Base-by-base conservation (phyloP, 306 rosid genomes). In the Carpinus fangiana region DNA sequence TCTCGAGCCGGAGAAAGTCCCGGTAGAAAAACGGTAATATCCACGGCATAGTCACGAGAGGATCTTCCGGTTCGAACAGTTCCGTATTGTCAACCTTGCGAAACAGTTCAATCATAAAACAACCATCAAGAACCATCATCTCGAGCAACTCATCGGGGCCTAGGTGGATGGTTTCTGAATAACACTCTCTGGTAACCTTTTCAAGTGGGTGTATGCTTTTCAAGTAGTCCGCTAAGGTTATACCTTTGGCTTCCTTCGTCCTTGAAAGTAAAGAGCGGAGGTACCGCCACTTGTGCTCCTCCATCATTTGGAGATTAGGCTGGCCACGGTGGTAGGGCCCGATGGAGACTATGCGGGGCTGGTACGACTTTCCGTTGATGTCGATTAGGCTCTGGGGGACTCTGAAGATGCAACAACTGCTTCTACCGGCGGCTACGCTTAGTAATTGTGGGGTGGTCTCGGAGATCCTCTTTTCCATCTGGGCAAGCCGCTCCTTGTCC, bases 261-360 rank as follows among this genome's bases (percentile, higher is more conserved):
- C 83, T 75, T 3, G 81, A 9, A 3, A 84, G 72, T 41, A 80
- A 20, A 5, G 80, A 50, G 9, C 82, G 80, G 8, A 86, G 61
- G 56, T 82, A 83, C 4, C 68, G 74, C 86, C 86, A 78, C 51
- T 87, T 87, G 81, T 80, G 88, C 72, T 77, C 88, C 26, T 87
- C 88, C 52, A 78, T 82, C 85, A 83, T 80, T 23, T 45, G 74
- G 60, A 84, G 68, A 1, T 73, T 18, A 0, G 84, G 13, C 48
- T 75, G 50, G 11, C 75, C 80, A 6, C 76, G 74, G 77, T 83
- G 80, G 76, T 57, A 87, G 3, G 90, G 88, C 0, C 90, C 90
- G 31, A 84, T 80, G 36, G 90, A 87, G 76, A 87, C 86, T 56
- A 80, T 76, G 56, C 72, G 86, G n/a, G 90, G 90, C 1, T 68